Percentiles rank a stretch among this genome's conserved stretches.
These are phyloP conservation scores for Phytopythium aichiense DNA, from an alignment of 352 stramenopile genomes.

Conservation along the genomic window DNA sequence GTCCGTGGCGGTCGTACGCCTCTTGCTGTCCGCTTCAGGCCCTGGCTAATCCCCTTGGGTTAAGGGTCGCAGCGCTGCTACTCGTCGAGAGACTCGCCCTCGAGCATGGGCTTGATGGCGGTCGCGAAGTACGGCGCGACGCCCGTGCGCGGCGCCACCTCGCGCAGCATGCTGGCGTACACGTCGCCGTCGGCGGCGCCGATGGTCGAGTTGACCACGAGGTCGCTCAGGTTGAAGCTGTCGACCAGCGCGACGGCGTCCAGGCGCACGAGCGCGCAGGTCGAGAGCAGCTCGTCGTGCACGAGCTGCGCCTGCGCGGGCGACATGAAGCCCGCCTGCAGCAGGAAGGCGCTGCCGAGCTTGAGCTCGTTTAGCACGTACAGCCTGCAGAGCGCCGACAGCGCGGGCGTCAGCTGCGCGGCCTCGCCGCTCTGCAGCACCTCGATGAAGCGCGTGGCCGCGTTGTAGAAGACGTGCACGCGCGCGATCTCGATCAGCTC, in stretches of 20 bases:
- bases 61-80: background rate
- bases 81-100: constrained; percentile 33
- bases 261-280: constrained; percentile 43
- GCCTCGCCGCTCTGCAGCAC: constrained; percentile 19
- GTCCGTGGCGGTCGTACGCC: too few species aligned
- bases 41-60: background rate
- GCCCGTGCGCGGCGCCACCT: constrained; percentile 32
- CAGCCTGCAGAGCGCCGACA: constrained; percentile 62
- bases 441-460: constrained; percentile 52
- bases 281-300: constrained; percentile 26
- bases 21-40: background rate
- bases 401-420: constrained; percentile 35
- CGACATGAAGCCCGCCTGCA: constrained; percentile 57
- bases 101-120: constrained; percentile 62
- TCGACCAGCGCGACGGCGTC: constrained; percentile 72
- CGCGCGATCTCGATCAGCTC: constrained; percentile 67
- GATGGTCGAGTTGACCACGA: constrained; percentile 67
- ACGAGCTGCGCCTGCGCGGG: constrained; percentile 47
- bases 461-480: constrained; percentile 76
- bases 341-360: constrained; percentile 44
- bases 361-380: constrained; percentile 80
- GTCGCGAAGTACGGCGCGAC: constrained; percentile 49
- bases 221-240: constrained; percentile 69
- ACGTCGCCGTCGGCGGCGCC: constrained; percentile 62
- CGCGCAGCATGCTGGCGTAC: constrained; percentile 57